Base-by-base conservation (phyloP, 164 flowering plant genomes). In the Buxus sempervirens region DNA sequence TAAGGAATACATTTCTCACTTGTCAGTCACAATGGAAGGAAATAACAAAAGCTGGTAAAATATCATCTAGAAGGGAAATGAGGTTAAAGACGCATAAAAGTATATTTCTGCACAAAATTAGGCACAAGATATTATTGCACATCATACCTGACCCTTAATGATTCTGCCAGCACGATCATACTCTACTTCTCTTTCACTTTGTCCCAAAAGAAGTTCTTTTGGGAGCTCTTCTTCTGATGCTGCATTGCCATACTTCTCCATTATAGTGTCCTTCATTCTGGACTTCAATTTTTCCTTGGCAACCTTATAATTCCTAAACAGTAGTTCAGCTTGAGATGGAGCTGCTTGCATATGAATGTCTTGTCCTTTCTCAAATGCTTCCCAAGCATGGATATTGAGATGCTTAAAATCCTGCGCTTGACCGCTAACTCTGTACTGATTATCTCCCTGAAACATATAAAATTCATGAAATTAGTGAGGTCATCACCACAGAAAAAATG, bases 131-230 rank as follows among this genome's bases (percentile, higher is more conserved):
- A 6, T 23, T 8, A 23, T 8, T 5, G 4, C 22, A 64, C 26
- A 69, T 25, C 42, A 58, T 80, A 90, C 96, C 93, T 83, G 87
- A 15, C 98, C 96, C 78, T 90, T 88, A 25, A 93, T 83, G 49
- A 93, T 76, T 69, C 98, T 82, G 20, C 98, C 96, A 77, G 98
- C 95, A 64, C 96, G 95, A 72, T 93, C 98, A 82, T 86, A 85
- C 73, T 82, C 88, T 38, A 80, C 80, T 72, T 82, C 80, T 71
- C 75, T 77, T 65, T 90, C 96, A 79, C 87, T 85, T 78, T 90
- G 92, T n/a, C 96, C 96, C 18, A 90, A 75, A 4, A 90, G 80
- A 73, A 90, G 88, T 62, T 90, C 96, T 57, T 75, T 81, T 38
- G 92, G 93, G 64, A 88, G 69, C 51, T 82, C 83, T 70, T 84